Base-by-base conservation (phyloP, 257 asterid species). In the Fraxinus anomala region DNA sequence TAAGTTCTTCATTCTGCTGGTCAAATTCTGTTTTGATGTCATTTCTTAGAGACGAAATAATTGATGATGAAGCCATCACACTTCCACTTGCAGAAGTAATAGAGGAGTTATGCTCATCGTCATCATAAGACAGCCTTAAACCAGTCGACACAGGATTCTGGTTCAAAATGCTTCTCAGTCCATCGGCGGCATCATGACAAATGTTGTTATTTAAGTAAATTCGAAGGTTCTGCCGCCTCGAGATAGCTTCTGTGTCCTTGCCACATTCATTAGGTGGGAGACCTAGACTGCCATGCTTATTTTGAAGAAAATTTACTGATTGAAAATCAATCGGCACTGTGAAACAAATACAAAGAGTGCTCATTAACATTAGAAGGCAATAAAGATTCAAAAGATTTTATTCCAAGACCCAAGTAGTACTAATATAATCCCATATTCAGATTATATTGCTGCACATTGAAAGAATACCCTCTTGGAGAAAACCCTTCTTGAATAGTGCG, bases 121-220 rank as follows among this genome's bases (percentile, higher is more conserved):
- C 93, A 26, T 91, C 97, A 31, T 91, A 94, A n/a, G 94, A 91
- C 78, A 94, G 80, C 87, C 85, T 91, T 79, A 94, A 92, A 73
- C 98, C 98, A 69, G 97, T 92, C 19, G 97, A 92, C 5, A 94
- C 97, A 5, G 88, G 91, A 88, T 91, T 89, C 74, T 84, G 92
- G 85, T 81, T 73, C 78, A 84, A 81, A 81, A 83, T 69, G 71
- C 80, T 81, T 70, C 83, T 80, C 49, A 80, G 81, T 80, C 79
- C 80, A 61, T 91, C 93, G 21, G 85, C 67, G 80, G 89, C 94
- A 39, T 89, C 90, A 21, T 56, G 84, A 82, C 81, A 82, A 21
- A 83, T 51, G 44, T 81, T 84, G 69, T 80, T 88, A 63, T 86
- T 89, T 24, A 93, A 82, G 74, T 93, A 82, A 76, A 90, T 84